Base-by-base conservation (phyloP, 2,329 filamentous ascomycete genomes). In the Lizonia empirigonia region DNA sequence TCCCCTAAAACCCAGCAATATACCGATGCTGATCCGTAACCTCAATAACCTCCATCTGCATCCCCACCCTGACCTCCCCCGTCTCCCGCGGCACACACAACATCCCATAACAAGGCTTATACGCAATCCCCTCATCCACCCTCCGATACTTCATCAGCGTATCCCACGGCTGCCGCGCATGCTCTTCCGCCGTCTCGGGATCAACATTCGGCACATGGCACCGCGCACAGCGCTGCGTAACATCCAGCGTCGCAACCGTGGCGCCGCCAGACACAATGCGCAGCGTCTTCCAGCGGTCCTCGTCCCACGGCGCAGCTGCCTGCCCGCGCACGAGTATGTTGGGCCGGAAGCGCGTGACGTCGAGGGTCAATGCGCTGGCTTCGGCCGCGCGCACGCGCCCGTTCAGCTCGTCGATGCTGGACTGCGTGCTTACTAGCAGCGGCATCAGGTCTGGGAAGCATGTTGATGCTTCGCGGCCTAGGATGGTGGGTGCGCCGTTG, bases 71-170 rank as follows among this genome's bases (percentile, higher is more conserved):
- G 8, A 87, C 63, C 38, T 73, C 65, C 0, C 82, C 83, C 55
- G 84, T 82, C 34, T 85, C 80, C 53, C 79, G 75, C 13, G 85
- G 84, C 44, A 82, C 81, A 64, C 82, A 81, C 62, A 87, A 66
- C 85, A 87, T 87, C 1, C 85, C 85, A 74, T 86, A 87, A 59
- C 84, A 86, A 32, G 85, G 85, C 72, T 87, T 87, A 56, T 76
- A 86, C 70, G 78, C 85, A 20, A 83, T 77, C 0, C 84, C 84
- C 59, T 80, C 73, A 63, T 87, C 84, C 5, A 86, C 76, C 22
- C 83, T 69, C 7, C 84, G 73, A 68, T 84, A 86, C 61, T 80
- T 81, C 77, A 85, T 82, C 45, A 87, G 67, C 53, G 78, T 80
- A 60, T 85, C 78, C 84, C 84, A 87, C 6, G 84, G 84, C 74